Evolutionary conservation across 148 eudicot species (phyloP).

Genomic region (Mesembryanthemum crystallinum): DNA sequence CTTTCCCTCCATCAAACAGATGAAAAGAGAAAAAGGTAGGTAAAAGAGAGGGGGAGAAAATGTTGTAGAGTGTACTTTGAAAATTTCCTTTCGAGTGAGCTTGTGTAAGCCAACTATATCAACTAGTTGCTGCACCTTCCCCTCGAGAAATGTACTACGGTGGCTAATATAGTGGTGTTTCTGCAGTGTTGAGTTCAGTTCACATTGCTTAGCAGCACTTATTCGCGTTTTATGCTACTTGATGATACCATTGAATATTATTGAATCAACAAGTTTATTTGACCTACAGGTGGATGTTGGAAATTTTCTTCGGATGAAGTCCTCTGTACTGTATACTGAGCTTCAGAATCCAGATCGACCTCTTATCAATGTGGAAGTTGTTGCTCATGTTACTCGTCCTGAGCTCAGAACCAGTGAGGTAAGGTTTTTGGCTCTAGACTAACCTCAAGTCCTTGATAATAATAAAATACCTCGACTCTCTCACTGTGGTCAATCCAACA

Average conservation of each 20-base stretch:
- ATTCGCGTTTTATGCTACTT: background rate
- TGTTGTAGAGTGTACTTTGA: too few relatives aligned
- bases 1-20: background rate
- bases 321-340: conserved; percentile 81
- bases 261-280: background rate
- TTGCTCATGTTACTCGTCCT: conserved; percentile 87
- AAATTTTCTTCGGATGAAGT: conserved; percentile 83
- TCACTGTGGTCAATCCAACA: background rate
- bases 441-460: too few relatives aligned
- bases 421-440: conserved; percentile 8
- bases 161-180: too few relatives aligned
- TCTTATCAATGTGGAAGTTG: conserved; percentile 84
- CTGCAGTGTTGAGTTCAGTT: too few relatives aligned
- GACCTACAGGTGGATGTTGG: conserved; percentile 88
- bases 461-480: background rate
- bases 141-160: too few relatives aligned
- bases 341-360: conserved; percentile 64
- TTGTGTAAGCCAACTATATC: too few relatives aligned
- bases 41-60: background rate
- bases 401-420: conserved; percentile 87
- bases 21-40: background rate
- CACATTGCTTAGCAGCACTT: background rate
- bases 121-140: too few relatives aligned
- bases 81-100: too few relatives aligned
- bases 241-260: background rate